Evolutionary conservation across 129 eudicot species (phyloP).

Genomic region (Cynara cardunculus): DNA sequence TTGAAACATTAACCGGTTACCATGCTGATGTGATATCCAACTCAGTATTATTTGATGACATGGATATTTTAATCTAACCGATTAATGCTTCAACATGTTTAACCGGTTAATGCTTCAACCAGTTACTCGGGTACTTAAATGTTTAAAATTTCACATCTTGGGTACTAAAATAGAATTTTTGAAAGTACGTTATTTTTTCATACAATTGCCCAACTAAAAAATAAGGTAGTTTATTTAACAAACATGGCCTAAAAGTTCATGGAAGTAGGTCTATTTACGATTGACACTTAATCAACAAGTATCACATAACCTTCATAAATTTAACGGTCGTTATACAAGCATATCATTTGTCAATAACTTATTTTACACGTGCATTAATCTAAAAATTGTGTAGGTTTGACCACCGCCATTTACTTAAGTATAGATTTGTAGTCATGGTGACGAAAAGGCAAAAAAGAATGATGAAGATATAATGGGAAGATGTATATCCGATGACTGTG

Average conservation of each 20-base stretch:
- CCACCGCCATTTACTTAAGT: not conserved
- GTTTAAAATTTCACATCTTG: too few species aligned
- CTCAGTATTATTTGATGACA: too few species aligned
- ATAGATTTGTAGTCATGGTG: not conserved
- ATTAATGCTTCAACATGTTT: too few species aligned
- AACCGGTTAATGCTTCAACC: too few species aligned
- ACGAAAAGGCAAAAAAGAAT: not conserved
- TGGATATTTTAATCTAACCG: too few species aligned
- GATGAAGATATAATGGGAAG: not conserved
- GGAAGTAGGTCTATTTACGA: not conserved
- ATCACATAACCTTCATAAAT: not conserved
- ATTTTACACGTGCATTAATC: not conserved
- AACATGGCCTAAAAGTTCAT: not conserved
- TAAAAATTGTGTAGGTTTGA: not conserved
- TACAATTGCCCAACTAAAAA: too few species aligned
- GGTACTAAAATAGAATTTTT: too few species aligned
- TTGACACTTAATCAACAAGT: not conserved
- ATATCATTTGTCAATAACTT: not conserved
- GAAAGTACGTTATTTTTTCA: too few species aligned
- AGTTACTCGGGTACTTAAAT: too few species aligned
- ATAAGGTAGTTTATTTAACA: not conserved
- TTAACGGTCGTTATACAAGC: not conserved
- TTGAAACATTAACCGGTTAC: too few species aligned
- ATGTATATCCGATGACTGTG: slow-evolving; percentile 11
- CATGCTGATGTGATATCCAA: too few species aligned